A percentile compares a stretch with the other conserved stretches of the same genome.
These are phyloP conservation scores for Houttuynia cordata DNA, from an alignment of 164 flowering plant species.

Conservation along the genomic window DNA sequence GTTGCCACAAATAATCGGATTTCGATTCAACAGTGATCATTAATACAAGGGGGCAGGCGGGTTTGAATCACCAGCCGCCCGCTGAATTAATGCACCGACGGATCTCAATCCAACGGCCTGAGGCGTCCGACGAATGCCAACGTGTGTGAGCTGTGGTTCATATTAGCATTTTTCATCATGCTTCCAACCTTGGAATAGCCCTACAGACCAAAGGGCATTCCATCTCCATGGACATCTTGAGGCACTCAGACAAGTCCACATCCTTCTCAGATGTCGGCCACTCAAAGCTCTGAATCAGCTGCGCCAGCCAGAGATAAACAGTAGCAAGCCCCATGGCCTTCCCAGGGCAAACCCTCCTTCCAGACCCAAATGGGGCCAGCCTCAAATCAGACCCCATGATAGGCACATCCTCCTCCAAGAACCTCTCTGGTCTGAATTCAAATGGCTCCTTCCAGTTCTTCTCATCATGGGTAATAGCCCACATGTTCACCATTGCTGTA, in stretches of 20 bases:
- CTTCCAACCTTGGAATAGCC: conserved; percentile 22
- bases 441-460: conserved; percentile 16
- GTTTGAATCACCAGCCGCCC: no score
- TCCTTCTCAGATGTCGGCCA: conserved; percentile 18
- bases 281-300: conserved; percentile 22
- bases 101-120: no score
- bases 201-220: conserved; percentile 21
- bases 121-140: no score
- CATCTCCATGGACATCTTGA: conserved; percentile 29
- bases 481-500: conserved; percentile 43
- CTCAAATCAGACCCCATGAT: conserved; percentile 27
- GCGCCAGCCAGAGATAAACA: conserved; percentile 29
- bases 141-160: no score
- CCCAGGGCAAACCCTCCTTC: conserved; percentile 31
- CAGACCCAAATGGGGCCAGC: conserved; percentile 37
- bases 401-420: conserved; percentile 15
- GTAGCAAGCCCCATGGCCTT: conserved; percentile 27
- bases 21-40: no score
- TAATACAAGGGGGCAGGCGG: no score
- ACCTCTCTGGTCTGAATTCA: conserved; percentile 19
- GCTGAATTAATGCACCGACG: no score
- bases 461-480: conserved; percentile 34
- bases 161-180: no score
- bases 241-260: conserved; percentile 24
- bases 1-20: no score